Base-by-base conservation (phyloP, 2,329 filamentous ascomycete species). In the Penicillium sclerotiorum region DNA sequence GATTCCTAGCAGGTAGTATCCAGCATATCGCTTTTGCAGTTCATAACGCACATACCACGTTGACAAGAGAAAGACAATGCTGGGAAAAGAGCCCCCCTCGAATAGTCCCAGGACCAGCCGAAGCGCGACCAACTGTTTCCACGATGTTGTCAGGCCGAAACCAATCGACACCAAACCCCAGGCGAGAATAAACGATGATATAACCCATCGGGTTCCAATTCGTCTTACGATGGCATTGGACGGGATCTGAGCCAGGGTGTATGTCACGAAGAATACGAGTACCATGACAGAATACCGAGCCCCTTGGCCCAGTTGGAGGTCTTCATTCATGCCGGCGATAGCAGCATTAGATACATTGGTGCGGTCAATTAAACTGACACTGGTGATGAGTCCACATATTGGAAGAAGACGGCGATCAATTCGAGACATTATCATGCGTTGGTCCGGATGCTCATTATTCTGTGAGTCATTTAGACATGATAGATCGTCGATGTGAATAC, bases 351-450 rank as follows among this genome's bases (percentile, higher is more conserved):
- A 57, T 37, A 92, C 72, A 68, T 93, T 93, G 2, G 87, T 90
- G 25, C 89, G 78, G 64, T 94, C 89, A 83, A 93, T 89, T 51
- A 93, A 73, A 56, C 82, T 87, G 60, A 89, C 78, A 65, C 87
- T 89, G 69, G 92, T 92, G 73, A 90, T 80, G 56, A 79, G 64
- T 17, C 85, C 85, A 4, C 84, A 80, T 1, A 80, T 84, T 3
- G 79, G 64, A 33, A 88, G 81, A 3, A 88, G 73, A 2, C 85
- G 82, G 23, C 77, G 73, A 69, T 95, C 90, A 58, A 94, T 77
- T n/a, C n/a, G n/a, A n/a, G n/a, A n/a, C n/a, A n/a, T n/a, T n/a
- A n/a, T n/a, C n/a, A n/a, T n/a, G n/a, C n/a, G n/a, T n/a, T n/a
- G n/a, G n/a, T n/a, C n/a, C n/a, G n/a, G n/a, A n/a, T n/a, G n/a